Percentiles rank a stretch among this genome's conserved stretches.
These are phyloP conservation scores for Salicornia ramosissima DNA, from an alignment of 148 eudicot species.

Conservation along the genomic window DNA sequence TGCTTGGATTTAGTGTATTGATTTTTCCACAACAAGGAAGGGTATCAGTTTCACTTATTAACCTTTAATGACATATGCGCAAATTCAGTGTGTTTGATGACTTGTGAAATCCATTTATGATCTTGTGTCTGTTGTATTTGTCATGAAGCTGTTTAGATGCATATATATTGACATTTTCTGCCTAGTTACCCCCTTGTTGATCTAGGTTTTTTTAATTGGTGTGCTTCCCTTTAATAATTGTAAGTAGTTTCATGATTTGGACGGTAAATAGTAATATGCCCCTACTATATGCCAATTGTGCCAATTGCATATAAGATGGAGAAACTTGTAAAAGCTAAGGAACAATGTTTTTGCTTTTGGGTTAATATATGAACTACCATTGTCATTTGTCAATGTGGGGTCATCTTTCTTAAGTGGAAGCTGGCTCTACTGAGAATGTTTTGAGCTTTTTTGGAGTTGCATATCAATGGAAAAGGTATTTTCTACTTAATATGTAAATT, in stretches of 20 bases:
- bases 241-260: neutral
- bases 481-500: neutral
- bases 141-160: conserved; percentile 12
- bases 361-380: neutral
- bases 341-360: conserved; percentile 19
- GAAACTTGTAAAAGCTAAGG: conserved; percentile 24
- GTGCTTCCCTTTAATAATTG: conserved; percentile 1
- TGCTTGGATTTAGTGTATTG: no score
- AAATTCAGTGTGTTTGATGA: neutral
- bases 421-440: conserved; percentile 3
- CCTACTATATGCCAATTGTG: conserved; percentile 15
- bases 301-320: conserved; percentile 12
- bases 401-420: neutral
- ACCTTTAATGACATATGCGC: neutral
- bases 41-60: no score
- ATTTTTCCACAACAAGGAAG: no score
- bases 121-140: conserved; percentile 13
- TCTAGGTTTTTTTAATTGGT: conserved; percentile 8
- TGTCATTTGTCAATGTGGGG: conserved; percentile 11
- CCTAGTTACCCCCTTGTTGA: conserved; percentile 26
- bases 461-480: neutral
- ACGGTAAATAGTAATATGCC: neutral
- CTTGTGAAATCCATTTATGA: conserved; percentile 10
- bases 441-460: conserved; percentile 10
- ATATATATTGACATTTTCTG: neutral